phyloP scores from a whole-genome alignment of 2,329 filamentous ascomycete species.

The Talaromyces sp. region DNA sequence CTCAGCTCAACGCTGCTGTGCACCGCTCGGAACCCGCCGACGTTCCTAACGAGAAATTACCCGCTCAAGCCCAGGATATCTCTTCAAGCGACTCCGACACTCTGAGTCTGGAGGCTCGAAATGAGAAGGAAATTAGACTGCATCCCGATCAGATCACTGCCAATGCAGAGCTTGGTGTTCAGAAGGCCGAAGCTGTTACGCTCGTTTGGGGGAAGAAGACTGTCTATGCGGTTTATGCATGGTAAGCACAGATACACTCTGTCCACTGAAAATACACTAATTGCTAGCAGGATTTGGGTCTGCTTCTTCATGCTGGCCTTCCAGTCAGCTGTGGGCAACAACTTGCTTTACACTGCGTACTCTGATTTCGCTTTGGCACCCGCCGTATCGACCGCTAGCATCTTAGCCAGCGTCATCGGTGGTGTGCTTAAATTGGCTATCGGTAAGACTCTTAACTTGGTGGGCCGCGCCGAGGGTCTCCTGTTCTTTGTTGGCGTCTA shows the following conservation, averaged over 20 bases:
- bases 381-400: slow-evolving; percentile 50
- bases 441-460: slow-evolving; percentile 61
- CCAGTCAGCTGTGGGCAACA: slow-evolving; percentile 41
- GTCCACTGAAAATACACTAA: slow-evolving; percentile 20
- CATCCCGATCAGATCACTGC: slow-evolving; percentile 27
- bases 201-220: slow-evolving; percentile 40
- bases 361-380: slow-evolving; percentile 51
- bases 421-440: slow-evolving; percentile 60
- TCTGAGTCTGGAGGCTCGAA: slow-evolving; percentile 28
- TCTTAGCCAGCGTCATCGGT: slow-evolving; percentile 55
- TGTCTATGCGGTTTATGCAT: slow-evolving; percentile 33
- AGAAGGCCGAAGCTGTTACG: slow-evolving; percentile 42
- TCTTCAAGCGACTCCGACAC: slow-evolving; percentile 23
- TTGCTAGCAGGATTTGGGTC: slow-evolving; percentile 42
- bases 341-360: slow-evolving; percentile 50
- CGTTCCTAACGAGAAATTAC: slow-evolving; percentile 3
- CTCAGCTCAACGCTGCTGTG: slow-evolving; percentile 14
- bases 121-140: slow-evolving; percentile 29
- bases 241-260: slow-evolving; percentile 23
- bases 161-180: slow-evolving; percentile 33
- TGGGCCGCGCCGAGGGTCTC: slow-evolving; percentile 61
- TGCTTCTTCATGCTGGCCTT: slow-evolving; percentile 47
- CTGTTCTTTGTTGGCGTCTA: slow-evolving; percentile 48
- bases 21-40: background rate
- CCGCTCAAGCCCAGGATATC: slow-evolving; percentile 13